Evolutionary conservation across 148 eudicot species (phyloP), one percentile per base, ranked within the genome.

Genomic region (Tetragonia tetragonoides): DNA sequence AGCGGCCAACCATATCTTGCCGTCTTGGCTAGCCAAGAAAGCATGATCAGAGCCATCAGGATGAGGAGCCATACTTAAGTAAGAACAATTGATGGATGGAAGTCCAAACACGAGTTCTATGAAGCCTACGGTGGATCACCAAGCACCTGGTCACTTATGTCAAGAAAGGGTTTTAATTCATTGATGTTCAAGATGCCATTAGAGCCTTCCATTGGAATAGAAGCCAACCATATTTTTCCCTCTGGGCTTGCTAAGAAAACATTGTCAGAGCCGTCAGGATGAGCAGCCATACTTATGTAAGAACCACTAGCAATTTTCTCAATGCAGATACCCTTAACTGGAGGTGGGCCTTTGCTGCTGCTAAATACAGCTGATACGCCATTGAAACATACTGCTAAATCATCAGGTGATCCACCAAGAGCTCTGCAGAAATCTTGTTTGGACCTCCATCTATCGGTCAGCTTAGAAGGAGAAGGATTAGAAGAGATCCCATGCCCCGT

Each of bases 231-330:
- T 51, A 72, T 53, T 44, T 72, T 53, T 2, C 75, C 75, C 2
- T 54, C 24, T 37, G 53, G 62, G 23, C 42, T 54, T 3, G 60
- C 40, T 3, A 72, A 53, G 75, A 72, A 72, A 51, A 54, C 63
- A 28, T 14, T 21, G 75, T 72, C 63, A 24, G 75, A 72, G 40
- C 63, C 75, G 54, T 72, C 75, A 34, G 75, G 75, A 54, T 72
- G 75, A 72, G 61, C 62, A 14, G 14, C 75, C 75, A 72, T 72
- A 54, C 12, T 51, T 24, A 7, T 16, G 42, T 72, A 72, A 51
- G 44, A 12, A 7, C 63, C 75, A 54, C 54, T 54, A 12, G 41
- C 75, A 16, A 72, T 72, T 57, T 53, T 72, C 75, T 72, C 75
- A 53, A 72, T 15, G 24, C 75, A 72, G 3, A 72, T 37, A 2